These are phyloP conservation scores for Porcisia deanei DNA, from an alignment of 208 protist genomes.

Conservation along the genomic window DNA sequence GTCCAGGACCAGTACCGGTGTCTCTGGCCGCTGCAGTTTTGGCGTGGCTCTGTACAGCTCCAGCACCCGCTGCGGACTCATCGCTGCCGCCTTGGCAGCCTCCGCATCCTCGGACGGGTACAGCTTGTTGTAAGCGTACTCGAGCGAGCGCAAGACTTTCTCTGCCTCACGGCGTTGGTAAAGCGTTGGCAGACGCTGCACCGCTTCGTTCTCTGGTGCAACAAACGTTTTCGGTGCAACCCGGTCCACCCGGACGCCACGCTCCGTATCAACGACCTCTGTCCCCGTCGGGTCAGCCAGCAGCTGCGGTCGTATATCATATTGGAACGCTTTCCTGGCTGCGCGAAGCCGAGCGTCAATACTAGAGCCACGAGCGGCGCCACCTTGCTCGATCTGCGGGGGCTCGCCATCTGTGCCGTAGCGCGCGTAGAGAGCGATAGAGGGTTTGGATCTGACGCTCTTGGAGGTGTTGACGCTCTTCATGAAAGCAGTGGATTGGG, in stretches of 20 bases:
- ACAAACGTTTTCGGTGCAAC: constrained; percentile 49
- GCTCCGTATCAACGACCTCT: constrained; percentile 63
- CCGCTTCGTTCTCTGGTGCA: constrained; percentile 69
- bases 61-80: constrained; percentile 51
- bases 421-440: constrained; percentile 28
- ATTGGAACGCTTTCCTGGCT: constrained; percentile 43
- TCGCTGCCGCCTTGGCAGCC: constrained; percentile 1
- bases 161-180: constrained; percentile 84
- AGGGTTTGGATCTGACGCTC: constrained; percentile 3
- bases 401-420: constrained; percentile 28
- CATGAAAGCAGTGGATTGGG: neutral
- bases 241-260: constrained; percentile 47
- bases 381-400: constrained; percentile 13
- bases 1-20: constrained; percentile 87
- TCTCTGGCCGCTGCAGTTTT: constrained; percentile 85
- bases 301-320: constrained; percentile 86
- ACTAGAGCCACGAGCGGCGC: neutral
- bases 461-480: neutral
- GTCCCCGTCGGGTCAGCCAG: constrained; percentile 55
- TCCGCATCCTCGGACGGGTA: constrained; percentile 25
- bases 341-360: constrained; percentile 20
- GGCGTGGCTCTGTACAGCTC: constrained; percentile 90
- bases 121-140: constrained; percentile 80
- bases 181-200: constrained; percentile 69
- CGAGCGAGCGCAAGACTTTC: constrained; percentile 75